Base-by-base conservation (phyloP, 2,329 filamentous ascomycete species). In the Scytalidium lignicola region DNA sequence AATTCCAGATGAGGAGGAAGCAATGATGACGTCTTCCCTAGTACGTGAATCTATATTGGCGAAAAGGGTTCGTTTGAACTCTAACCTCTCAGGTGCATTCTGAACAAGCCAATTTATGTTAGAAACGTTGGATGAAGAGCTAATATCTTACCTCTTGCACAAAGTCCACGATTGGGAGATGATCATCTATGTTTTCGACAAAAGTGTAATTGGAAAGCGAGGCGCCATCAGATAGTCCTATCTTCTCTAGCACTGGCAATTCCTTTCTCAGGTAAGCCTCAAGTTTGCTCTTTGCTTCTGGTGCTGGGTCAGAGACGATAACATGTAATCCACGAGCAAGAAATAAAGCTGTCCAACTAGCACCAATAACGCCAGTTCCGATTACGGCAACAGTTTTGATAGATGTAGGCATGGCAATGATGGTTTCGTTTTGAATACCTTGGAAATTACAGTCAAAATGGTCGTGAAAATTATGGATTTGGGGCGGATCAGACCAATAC, bases 261-360 rank as follows among this genome's bases (percentile, higher is more conserved):
- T 55, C 45, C 19, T 40, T 29, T 3, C 37, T n/a, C 15, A 47
- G 39, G 23, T 32, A 47, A 15, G 23, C 22, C 6, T 43, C 28
- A 2, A 47, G 59, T 63, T 29, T 55, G 53, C 46, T 67, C 61
- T 2, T 70, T 64, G 18, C 62, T 60, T 12, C 64, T 58, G 6
- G 65, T 67, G 22, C 37, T 45, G 70, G 67, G 49, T 74, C 70
- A n/a, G 66, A 69, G 17, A 67, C 66, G 3, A 68, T 57, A n/a
- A 73, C 70, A 17, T 58, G 56, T n/a, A 67, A 52, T 18, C 67
- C 68, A 43, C 64, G 61, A 3, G 68, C 60, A 0, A 70, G 60
- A 44, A 70, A 71, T 0, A 71, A 58, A 9, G 65, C 66, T 2
- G 69, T 66, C 70, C 71, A 74, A 10, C 64, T 67, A 17, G 68